These are phyloP conservation scores for Geotrichum candidum DNA, from an alignment of 1,139 yeast species.

Conservation along the genomic window DNA sequence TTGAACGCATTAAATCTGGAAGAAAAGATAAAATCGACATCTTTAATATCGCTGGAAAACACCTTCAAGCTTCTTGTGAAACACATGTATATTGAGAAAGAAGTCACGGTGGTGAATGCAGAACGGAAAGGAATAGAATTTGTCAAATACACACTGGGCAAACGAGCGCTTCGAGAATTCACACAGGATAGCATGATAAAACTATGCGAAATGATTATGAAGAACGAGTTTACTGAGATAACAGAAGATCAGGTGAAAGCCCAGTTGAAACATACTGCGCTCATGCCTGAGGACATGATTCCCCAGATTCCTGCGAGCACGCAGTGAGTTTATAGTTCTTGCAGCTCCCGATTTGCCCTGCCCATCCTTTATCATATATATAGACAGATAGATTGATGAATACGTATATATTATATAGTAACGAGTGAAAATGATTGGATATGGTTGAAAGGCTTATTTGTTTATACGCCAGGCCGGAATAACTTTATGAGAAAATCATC, in stretches of 20 bases:
- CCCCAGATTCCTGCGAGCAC: neutral
- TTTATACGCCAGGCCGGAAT: neutral
- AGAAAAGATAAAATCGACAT: conserved; percentile 1
- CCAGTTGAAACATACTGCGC: conserved; percentile 11
- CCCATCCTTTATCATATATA: neutral
- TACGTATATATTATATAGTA: too few species aligned
- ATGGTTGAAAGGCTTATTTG: neutral
- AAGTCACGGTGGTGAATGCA: conserved; percentile 6
- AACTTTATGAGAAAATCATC: neutral
- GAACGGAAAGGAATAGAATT: conserved; percentile 10
- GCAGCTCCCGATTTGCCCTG: neutral
- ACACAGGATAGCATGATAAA: conserved; percentile 10
- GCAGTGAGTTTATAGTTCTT: neutral
- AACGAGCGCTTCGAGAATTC: conserved; percentile 15
- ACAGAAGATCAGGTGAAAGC: conserved; percentile 1
- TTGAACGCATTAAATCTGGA: conserved; percentile 7
- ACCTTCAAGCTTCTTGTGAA: conserved; percentile 6
- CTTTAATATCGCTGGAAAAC: conserved; percentile 8
- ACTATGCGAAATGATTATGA: conserved; percentile 6
- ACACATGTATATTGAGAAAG: conserved; percentile 14
- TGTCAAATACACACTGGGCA: conserved; percentile 14
- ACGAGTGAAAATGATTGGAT: too few species aligned
- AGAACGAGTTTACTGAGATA: conserved; percentile 5
- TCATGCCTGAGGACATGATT: conserved; percentile 5
- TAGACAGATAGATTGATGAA: too few species aligned